Base-by-base conservation (phyloP, 768 basidiomycete species). In the Mrakia gelida region DNA sequence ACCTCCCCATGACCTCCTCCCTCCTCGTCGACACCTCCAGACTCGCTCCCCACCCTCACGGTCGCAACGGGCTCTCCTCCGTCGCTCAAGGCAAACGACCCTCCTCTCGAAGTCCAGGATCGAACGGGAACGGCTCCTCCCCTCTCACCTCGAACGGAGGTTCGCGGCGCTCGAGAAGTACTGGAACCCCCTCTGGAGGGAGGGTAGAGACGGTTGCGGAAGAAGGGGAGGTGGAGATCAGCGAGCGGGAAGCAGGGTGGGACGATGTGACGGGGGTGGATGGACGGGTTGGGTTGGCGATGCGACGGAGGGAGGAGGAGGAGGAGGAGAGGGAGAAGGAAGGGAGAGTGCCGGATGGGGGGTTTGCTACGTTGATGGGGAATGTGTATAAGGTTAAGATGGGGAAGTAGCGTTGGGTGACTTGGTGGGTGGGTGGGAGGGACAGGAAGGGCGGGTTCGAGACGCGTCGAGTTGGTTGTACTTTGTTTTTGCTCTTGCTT, bases 1-100 rank as follows among this genome's bases (percentile, higher is more conserved):
- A 94, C 90, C 81, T 91, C 88, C 1, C 43, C 30, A 41, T 77
- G 70, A 28, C 70, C 43, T 34, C 32, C 34, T 16, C 28, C 49
- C 18, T 77, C 45, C 32, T 32, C 52, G 23, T 54, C n/a, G 63
- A 65, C 41, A 28, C 61, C 13, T 65, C 67, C 5, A n/a, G 67
- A 11, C 43, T 45, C 15, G 45, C 61, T 21, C 62, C 75, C 16
- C n/a, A 49, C 13, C 63, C 45, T 49, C 28, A 28, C 49, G 65
- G 21, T 74, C 54, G 28, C 26, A 15, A 21, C 52, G 49, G 49
- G 15, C 49, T 52, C 45, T 45, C 45, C 45, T 18, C 49, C 49
- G 18, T 18, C 49, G 49, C 49, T 52, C 49, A 52, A 52, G 49
- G 49, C 15, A 52, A 52, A 52, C 49, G 49, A 52, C 49, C 49